Conservation (phyloP, 2,329 filamentous ascomycete species). For the Neonectria faginata region DNA sequence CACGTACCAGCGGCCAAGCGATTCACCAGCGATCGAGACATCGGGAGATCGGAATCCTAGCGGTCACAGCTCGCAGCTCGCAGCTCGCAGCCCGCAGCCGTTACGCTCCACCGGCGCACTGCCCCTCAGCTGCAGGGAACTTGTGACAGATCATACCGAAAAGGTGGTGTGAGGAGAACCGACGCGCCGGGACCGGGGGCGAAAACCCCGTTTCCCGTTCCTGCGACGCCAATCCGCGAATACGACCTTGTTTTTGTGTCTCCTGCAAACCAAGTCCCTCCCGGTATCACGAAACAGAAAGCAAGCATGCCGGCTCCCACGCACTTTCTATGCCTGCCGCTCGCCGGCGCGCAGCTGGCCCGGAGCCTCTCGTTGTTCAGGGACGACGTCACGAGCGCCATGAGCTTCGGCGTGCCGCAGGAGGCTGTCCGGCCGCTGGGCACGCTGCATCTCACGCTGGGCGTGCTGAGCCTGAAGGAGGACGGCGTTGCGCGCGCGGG, state of each 20-base stretch:
- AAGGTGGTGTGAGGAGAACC: constrained; percentile 22
- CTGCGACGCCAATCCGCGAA: constrained; percentile 12
- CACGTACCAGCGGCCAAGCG: neutral
- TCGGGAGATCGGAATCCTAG: neutral
- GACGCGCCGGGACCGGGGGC: constrained; percentile 14
- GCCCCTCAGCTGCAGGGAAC: constrained; percentile 10
- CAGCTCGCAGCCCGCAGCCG: neutral
- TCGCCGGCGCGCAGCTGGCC: constrained; percentile 76
- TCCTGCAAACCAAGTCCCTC: neutral
- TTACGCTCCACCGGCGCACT: constrained; percentile 1
- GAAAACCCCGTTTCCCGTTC: constrained; percentile 5
- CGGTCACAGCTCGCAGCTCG: neutral
- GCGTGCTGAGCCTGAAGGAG: constrained; percentile 80
- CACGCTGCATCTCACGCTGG: constrained; percentile 87
- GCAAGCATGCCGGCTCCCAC: constrained; percentile 63
- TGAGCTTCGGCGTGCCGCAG: constrained; percentile 65
- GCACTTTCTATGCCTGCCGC: constrained; percentile 81
- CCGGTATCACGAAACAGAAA: constrained; percentile 3
- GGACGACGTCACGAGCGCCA: constrained; percentile 63
- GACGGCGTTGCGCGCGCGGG: constrained; percentile 59
- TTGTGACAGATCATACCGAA: constrained; percentile 16
- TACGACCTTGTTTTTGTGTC: neutral
- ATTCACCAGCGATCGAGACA: neutral
- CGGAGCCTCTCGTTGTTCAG: constrained; percentile 71
- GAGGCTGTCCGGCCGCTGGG: constrained; percentile 80